Conservation (phyloP, 148 eudicot species). For the Vaccinium corymbosum region DNA sequence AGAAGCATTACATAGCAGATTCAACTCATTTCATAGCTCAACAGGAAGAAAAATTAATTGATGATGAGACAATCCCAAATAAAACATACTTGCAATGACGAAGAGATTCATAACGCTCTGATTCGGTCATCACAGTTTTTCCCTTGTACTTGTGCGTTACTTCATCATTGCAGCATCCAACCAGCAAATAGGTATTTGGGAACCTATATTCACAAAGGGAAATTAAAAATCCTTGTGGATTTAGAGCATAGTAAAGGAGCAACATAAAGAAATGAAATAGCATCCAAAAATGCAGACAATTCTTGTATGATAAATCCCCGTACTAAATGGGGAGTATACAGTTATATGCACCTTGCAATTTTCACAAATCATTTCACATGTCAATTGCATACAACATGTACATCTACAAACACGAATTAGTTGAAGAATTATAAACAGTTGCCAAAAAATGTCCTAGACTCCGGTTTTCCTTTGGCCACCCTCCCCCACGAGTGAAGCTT, state of each 20-base stretch:
- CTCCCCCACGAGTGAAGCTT: not conserved
- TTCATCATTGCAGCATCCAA: conserved; percentile 73
- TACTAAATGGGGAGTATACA: not conserved
- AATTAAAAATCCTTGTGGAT: not conserved
- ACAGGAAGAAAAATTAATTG: not conserved
- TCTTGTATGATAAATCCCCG: not conserved
- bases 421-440: not conserved
- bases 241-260: not conserved
- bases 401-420: not conserved
- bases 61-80: not conserved
- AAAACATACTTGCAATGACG: conserved; percentile 66
- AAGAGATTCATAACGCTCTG: conserved; percentile 71
- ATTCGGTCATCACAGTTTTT: conserved; percentile 67
- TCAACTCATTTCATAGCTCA: not conserved
- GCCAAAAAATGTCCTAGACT: not conserved
- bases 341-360: not conserved
- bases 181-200: conserved; percentile 68
- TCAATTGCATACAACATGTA: not conserved
- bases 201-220: conserved; percentile 30
- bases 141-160: conserved; percentile 64
- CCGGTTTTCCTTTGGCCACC: not conserved
- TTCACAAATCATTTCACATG: not conserved
- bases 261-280: not conserved
- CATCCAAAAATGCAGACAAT: not conserved
- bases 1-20: too few species aligned